Conservation (phyloP, 495 filamentous ascomycete genomes). For the Ascobolus immersus region DNA sequence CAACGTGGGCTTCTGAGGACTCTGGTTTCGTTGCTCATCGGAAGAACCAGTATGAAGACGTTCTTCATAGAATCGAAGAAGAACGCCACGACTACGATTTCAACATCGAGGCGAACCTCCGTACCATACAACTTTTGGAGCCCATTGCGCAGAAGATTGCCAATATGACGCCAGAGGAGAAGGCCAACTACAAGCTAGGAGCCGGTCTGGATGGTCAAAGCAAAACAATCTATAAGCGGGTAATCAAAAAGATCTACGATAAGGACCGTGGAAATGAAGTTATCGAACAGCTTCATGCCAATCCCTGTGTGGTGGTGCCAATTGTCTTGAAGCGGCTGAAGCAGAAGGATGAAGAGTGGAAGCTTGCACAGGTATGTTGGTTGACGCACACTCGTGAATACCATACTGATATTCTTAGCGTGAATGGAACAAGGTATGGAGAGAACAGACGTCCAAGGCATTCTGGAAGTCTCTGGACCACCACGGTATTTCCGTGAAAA, state of each 20-base stretch:
- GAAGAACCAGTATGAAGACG: conserved; percentile 85
- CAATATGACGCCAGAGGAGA: conserved; percentile 42
- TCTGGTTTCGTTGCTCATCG: conserved; percentile 93
- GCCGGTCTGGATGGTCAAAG: conserved; percentile 73
- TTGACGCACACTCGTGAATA: conserved; percentile 2
- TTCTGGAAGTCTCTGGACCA: conserved; percentile 93
- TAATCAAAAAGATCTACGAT: conserved; percentile 96
- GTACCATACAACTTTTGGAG: conserved; percentile 84
- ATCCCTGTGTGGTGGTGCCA: conserved; percentile 61
- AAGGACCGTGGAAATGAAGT: conserved; percentile 57
- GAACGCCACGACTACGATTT: conserved; percentile 97
- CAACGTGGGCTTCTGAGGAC: conserved; percentile 97
- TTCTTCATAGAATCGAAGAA: conserved; percentile 85
- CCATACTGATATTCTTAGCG: conserved; percentile 28
- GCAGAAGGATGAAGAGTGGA: conserved; percentile 90
- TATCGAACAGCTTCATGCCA: conserved; percentile 52
- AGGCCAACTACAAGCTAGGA: conserved; percentile 46
- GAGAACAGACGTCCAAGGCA: conserved; percentile 66
- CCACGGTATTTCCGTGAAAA: conserved; percentile 65
- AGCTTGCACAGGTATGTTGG: conserved; percentile 64
- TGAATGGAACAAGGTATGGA: conserved; percentile 99
- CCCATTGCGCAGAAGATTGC: conserved; percentile 75
- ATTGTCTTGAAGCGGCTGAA: conserved; percentile 69
- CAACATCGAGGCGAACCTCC: conserved; percentile 77
- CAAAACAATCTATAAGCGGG: conserved; percentile 82